Evolutionary conservation across 2,329 filamentous ascomycete species (phyloP).

Genomic region (Diplodia corticola): DNA sequence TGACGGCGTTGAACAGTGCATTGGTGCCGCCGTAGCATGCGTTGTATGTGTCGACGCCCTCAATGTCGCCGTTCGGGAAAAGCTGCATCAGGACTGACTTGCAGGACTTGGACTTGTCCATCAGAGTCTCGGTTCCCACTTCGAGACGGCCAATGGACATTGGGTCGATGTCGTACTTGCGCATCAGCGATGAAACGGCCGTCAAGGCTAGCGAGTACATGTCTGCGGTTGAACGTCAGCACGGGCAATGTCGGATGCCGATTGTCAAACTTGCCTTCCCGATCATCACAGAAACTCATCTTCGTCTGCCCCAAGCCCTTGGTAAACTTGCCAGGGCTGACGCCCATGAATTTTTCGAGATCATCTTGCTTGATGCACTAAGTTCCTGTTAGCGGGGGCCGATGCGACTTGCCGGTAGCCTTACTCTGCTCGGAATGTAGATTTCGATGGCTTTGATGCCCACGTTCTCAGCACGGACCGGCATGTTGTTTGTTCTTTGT

Average conservation of each 20-base stretch:
- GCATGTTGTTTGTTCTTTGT: not conserved
- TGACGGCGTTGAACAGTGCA: slow-evolving; percentile 55
- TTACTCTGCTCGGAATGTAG: slow-evolving; percentile 45
- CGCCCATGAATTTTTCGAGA: slow-evolving; percentile 57
- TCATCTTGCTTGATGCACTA: slow-evolving; percentile 57
- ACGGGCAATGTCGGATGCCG: not conserved
- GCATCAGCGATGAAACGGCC: slow-evolving; percentile 52
- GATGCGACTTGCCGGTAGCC: no score
- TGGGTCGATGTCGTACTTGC: slow-evolving; percentile 55
- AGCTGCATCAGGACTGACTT: slow-evolving; percentile 57
- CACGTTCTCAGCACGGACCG: slow-evolving; percentile 46
- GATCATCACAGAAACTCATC: slow-evolving; percentile 58
- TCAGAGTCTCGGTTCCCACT: slow-evolving; percentile 55
- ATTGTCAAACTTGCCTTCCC: slow-evolving; percentile 44
- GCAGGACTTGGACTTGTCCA: slow-evolving; percentile 58
- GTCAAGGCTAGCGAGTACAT: slow-evolving; percentile 57
- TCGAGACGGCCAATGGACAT: slow-evolving; percentile 54
- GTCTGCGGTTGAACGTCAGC: slow-evolving; percentile 36
- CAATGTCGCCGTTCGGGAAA: slow-evolving; percentile 55
- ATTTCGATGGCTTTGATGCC: slow-evolving; percentile 58
- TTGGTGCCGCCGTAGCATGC: slow-evolving; percentile 58
- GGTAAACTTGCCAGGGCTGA: slow-evolving; percentile 54
- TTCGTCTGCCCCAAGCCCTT: slow-evolving; percentile 57
- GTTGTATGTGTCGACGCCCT: slow-evolving; percentile 56
- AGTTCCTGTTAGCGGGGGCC: slow-evolving; percentile 29